Conservation (phyloP, 148 eudicot species). For the Rhododendron griersonianum region DNA sequence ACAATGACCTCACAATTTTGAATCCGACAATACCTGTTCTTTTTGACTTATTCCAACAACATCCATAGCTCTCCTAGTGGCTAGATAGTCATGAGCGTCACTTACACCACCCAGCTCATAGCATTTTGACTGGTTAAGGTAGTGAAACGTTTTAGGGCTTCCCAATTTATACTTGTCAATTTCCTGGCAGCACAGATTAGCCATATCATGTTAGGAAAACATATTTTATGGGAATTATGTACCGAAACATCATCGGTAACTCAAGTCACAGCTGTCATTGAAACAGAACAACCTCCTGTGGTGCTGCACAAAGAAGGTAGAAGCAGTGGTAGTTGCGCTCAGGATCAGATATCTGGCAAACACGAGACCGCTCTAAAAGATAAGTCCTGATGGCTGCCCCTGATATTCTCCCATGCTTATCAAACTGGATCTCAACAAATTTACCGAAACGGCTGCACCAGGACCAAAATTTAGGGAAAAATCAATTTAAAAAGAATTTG, state of each 20-base stretch:
- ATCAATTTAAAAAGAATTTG: constrained; percentile 3
- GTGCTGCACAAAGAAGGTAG: constrained; percentile 98
- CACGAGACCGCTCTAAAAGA: constrained; percentile 95
- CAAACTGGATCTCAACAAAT: constrained; percentile 98
- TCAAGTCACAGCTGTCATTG: background rate
- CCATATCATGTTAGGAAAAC: background rate
- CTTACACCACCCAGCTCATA: constrained; percentile 71
- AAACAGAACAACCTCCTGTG: constrained; percentile 65
- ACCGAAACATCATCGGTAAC: background rate
- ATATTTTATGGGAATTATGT: background rate
- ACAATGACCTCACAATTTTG: background rate
- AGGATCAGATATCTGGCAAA: constrained; percentile 87
- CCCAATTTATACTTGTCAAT: constrained; percentile 72
- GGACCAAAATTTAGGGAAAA: constrained; percentile 11
- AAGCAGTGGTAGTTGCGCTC: constrained; percentile 99
- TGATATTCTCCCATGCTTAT: constrained; percentile 97
- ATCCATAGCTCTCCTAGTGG: constrained; percentile 98
- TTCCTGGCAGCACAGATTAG: constrained; percentile 50
- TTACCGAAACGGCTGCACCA: constrained; percentile 94
- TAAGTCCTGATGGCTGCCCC: constrained; percentile 99
- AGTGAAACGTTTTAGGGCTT: constrained; percentile 73
- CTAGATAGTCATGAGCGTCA: constrained; percentile 92
- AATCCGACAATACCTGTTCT: constrained; percentile 56
- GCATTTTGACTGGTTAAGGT: constrained; percentile 93
- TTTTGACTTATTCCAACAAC: constrained; percentile 82